Evolutionary conservation across 495 filamentous ascomycete species (phyloP).

Genomic region (Tuber brumale): DNA sequence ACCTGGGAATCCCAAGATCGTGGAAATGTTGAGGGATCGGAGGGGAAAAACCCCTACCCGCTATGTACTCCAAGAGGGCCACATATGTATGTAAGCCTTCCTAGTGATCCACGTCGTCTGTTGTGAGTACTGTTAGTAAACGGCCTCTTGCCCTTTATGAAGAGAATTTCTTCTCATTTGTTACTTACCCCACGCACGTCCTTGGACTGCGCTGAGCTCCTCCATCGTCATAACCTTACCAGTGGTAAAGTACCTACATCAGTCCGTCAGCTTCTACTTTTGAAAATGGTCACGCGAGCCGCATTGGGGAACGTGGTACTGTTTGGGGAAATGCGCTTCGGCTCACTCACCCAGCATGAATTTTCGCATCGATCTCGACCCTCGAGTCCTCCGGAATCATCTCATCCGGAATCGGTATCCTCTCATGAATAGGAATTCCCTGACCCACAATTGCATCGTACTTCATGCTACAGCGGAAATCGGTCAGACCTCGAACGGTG

Average conservation of each 20-base stretch:
- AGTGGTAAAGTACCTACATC: conserved; percentile 65
- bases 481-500: conserved; percentile 19
- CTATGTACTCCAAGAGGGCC: conserved; percentile 27
- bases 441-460: conserved; percentile 95
- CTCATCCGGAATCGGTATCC: conserved; percentile 86
- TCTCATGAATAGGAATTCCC: conserved; percentile 88
- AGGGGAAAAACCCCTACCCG: conserved; percentile 29
- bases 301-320: conserved; percentile 19
- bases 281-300: conserved; percentile 25
- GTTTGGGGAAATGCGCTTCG: conserved; percentile 9
- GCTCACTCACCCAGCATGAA: conserved; percentile 79
- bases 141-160: conserved; percentile 27
- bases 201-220: conserved; percentile 76
- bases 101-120: conserved; percentile 44
- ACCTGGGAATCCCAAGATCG: conserved; percentile 32
- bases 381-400: conserved; percentile 92
- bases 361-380: conserved; percentile 98
- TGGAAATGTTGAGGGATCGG: conserved; percentile 28
- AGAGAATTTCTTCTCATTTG: conserved; percentile 19
- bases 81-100: conserved; percentile 32
- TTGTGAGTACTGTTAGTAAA: conserved; percentile 26
- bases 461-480: conserved; percentile 66
- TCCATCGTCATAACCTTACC: conserved; percentile 83
- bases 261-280: conserved; percentile 12
- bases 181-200: conserved; percentile 75